These are phyloP conservation scores for Pseudomonodictys pantanalensis DNA, from an alignment of 495 filamentous ascomycete species.

Conservation along the genomic window DNA sequence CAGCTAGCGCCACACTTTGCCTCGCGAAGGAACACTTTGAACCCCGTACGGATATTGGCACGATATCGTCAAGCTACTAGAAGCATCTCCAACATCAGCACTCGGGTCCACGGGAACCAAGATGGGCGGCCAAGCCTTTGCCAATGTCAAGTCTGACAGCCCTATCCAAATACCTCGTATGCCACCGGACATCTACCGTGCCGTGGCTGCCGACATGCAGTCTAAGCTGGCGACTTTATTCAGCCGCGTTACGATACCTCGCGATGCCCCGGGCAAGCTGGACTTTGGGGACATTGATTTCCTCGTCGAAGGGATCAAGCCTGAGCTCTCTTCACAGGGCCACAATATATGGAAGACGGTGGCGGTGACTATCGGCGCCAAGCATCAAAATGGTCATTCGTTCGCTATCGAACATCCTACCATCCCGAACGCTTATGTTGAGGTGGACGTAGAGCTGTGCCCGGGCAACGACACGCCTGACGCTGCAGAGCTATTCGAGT, in stretches of 20 bases:
- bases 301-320: constrained; percentile 35
- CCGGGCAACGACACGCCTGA: constrained; percentile 28
- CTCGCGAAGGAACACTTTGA: too few species aligned
- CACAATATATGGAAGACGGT: not conserved
- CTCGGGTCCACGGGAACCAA: not conserved
- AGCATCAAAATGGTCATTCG: constrained; percentile 6
- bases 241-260: constrained; percentile 16
- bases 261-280: constrained; percentile 38
- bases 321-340: not conserved
- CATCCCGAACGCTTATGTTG: constrained; percentile 46
- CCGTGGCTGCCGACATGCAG: not conserved
- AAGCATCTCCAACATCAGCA: too few species aligned
- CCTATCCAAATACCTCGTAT: constrained; percentile 35
- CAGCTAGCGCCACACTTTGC: too few species aligned
- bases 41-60: not conserved
- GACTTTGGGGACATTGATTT: constrained; percentile 43
- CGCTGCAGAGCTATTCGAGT: constrained; percentile 43
- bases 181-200: constrained; percentile 25
- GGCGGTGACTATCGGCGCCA: not conserved
- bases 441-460: constrained; percentile 63
- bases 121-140: constrained; percentile 42
- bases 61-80: too few species aligned
- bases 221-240: constrained; percentile 9
- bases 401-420: constrained; percentile 29
- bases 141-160: constrained; percentile 17